phyloP scores from a whole-genome alignment of 805 yeast species.

The Schizosaccharomyces octosporus region DNA sequence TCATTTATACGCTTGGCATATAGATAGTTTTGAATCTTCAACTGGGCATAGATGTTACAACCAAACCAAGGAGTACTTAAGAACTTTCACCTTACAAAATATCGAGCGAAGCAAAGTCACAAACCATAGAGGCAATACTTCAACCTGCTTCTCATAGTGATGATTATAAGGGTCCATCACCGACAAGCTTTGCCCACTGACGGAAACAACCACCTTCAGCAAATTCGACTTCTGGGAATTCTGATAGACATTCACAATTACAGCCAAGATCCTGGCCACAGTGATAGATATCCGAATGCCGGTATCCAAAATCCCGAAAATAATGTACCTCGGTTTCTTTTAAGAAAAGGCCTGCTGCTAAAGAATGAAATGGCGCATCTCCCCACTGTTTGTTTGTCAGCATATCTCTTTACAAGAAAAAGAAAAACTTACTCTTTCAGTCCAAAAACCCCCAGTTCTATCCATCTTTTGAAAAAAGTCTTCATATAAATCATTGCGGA shows the following conservation, averaged over 20 bases:
- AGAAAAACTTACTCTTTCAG: conserved; percentile 27
- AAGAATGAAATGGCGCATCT: conserved; percentile 81
- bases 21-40: no score
- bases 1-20: no score
- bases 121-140: not conserved
- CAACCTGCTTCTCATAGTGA: not conserved
- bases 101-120: no score
- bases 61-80: no score
- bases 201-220: conserved; percentile 16
- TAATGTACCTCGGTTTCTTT: conserved; percentile 54
- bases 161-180: not conserved
- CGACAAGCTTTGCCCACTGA: conserved; percentile 7
- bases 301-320: conserved; percentile 78
- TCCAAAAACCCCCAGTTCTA: conserved; percentile 53
- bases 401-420: not conserved
- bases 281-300: conserved; percentile 57
- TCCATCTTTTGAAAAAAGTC: conserved; percentile 49
- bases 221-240: conserved; percentile 14
- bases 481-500: conserved; percentile 38
- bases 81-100: no score
- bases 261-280: conserved; percentile 60
- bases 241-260: conserved; percentile 54
- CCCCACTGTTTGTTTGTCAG: conserved; percentile 35
- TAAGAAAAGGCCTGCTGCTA: conserved; percentile 59
- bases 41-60: no score